Evolutionary conservation across 257 asterid species (phyloP).

Genomic region (Solanum sejunctum): DNA sequence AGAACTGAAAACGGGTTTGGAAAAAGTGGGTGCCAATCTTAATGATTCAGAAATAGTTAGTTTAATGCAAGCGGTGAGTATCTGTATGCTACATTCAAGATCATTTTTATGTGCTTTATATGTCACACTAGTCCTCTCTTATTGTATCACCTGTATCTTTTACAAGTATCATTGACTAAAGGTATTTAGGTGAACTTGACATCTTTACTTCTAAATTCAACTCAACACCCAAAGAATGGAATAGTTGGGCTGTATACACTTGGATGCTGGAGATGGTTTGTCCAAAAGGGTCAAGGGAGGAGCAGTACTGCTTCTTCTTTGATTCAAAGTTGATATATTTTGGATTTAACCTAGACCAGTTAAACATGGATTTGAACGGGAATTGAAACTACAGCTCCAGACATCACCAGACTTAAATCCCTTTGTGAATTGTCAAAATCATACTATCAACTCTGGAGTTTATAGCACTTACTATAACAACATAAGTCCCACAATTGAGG

Average conservation of each 20-base stretch:
- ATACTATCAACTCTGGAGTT: neutral
- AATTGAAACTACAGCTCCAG: neutral
- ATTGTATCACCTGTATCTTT: neutral
- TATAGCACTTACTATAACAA: neutral
- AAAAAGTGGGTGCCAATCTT: conserved; percentile 1
- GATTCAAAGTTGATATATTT: neutral
- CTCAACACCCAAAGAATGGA: neutral
- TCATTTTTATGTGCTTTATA: neutral
- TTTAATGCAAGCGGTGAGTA: conserved; percentile 2
- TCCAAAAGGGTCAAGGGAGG: neutral
- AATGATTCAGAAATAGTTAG: conserved; percentile 20
- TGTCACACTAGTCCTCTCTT: neutral
- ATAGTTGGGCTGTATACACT: neutral
- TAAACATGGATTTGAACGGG: neutral
- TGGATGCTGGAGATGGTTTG: neutral
- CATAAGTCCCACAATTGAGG: neutral
- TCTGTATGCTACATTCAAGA: neutral
- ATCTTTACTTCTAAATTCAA: neutral
- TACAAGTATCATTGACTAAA: neutral
- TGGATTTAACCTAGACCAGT: neutral
- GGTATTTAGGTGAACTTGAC: neutral
- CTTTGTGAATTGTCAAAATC: neutral
- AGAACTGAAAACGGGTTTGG: neutral
- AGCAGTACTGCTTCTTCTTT: neutral
- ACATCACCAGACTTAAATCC: neutral